A percentile compares a stretch with the other conserved stretches of the same genome.
These are phyloP conservation scores for Nannochloris sp. DNA, from an alignment of 139 green algal species.

Conservation along the genomic window DNA sequence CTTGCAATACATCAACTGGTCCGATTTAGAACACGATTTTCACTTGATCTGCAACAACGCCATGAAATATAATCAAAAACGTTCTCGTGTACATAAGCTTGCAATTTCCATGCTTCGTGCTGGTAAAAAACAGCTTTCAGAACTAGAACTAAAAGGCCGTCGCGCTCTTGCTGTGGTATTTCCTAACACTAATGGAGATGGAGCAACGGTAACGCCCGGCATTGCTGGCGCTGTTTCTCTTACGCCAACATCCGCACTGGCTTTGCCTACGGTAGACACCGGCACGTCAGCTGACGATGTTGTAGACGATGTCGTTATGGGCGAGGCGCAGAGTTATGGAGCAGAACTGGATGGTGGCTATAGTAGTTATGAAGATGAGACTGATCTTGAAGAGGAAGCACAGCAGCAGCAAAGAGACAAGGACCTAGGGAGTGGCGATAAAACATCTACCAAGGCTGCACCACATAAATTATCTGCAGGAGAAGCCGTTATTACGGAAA, in stretches of 20 bases:
- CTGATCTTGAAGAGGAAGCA: constrained; percentile 24
- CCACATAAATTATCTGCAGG: no score
- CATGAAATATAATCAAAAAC: constrained; percentile 53
- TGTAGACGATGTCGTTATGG: background rate
- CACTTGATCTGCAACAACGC: constrained; percentile 65
- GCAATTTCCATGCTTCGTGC: constrained; percentile 22
- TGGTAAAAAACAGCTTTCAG: constrained; percentile 38
- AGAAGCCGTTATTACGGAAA: background rate
- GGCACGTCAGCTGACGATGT: constrained; percentile 4
- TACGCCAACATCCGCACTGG: background rate
- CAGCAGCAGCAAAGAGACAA: background rate
- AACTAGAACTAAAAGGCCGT: constrained; percentile 30
- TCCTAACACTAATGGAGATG: constrained; percentile 8
- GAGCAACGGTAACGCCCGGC: constrained; percentile 15
- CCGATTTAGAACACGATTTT: constrained; percentile 50
- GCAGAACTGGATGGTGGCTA: constrained; percentile 17
- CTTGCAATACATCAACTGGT: constrained; percentile 33
- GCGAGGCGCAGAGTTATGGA: background rate
- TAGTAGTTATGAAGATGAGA: constrained; percentile 33
- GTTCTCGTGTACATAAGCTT: constrained; percentile 45
- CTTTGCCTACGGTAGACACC: constrained; percentile 11
- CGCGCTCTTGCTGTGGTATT: constrained; percentile 36
- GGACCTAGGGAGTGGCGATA: background rate
- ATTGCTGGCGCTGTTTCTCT: no score
- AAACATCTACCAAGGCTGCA: no score